These are phyloP conservation scores for Panaeolus papilionaceus DNA, from an alignment of 768 basidiomycete species.

Conservation along the genomic window DNA sequence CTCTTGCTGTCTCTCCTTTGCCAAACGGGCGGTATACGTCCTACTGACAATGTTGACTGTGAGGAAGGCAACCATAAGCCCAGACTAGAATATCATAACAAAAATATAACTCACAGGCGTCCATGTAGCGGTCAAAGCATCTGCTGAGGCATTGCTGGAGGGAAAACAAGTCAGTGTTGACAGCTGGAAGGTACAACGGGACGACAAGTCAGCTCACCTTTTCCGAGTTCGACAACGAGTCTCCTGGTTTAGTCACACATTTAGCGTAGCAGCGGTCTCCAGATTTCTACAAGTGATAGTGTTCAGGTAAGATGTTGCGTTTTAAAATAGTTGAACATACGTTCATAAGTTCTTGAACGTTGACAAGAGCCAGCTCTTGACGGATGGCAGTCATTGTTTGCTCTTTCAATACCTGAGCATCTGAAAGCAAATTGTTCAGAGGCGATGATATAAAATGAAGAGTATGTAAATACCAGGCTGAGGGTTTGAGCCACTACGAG, in stretches of 20 bases:
- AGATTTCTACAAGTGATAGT: constrained; percentile 60
- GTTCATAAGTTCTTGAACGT: constrained; percentile 84
- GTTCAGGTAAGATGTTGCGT: constrained; percentile 11
- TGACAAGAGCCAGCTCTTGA: constrained; percentile 72
- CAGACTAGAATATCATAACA: neutral
- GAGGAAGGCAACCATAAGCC: constrained; percentile 13
- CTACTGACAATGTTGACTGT: constrained; percentile 82
- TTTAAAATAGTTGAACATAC: constrained; percentile 43
- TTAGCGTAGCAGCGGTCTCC: constrained; percentile 81
- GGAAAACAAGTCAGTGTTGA: neutral
- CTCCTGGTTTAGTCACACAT: constrained; percentile 78
- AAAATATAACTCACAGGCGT: constrained; percentile 68
- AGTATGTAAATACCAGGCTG: constrained; percentile 34
- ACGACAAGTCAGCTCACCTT: constrained; percentile 53
- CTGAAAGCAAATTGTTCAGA: constrained; percentile 30
- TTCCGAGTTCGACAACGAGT: constrained; percentile 71
- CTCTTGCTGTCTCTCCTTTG: constrained; percentile 53
- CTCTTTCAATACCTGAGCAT: constrained; percentile 55
- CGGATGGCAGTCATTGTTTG: constrained; percentile 68
- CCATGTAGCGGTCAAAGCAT: constrained; percentile 85
- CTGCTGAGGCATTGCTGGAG: constrained; percentile 72
- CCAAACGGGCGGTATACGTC: constrained; percentile 66
- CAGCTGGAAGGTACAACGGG: constrained; percentile 18
- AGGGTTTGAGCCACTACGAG: constrained; percentile 35
- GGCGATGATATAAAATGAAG: constrained; percentile 11